Evolutionary conservation across 2,329 filamentous ascomycete species (phyloP).

Genomic region (Stagonosporopsis tanaceti): DNA sequence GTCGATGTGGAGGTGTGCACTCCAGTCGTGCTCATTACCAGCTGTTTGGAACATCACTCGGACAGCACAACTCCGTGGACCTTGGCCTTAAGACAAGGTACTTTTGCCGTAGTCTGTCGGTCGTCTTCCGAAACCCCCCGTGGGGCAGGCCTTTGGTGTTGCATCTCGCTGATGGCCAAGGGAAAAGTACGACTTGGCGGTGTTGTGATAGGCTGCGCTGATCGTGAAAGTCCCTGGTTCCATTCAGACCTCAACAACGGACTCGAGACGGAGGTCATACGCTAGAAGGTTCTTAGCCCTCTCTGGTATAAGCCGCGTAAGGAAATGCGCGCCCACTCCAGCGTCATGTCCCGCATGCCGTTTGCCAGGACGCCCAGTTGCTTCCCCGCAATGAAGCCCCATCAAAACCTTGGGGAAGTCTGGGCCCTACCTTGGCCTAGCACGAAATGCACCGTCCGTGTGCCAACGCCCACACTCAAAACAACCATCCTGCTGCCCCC

Average conservation of each 20-base stretch:
- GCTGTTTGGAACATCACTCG: slow-evolving; percentile 8
- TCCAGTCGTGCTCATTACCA: not conserved
- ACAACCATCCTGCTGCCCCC: slow-evolving; percentile 22
- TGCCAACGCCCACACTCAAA: slow-evolving; percentile 18
- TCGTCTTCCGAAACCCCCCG: slow-evolving; percentile 25
- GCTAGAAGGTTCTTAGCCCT: slow-evolving; percentile 20
- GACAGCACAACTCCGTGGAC: slow-evolving; percentile 13
- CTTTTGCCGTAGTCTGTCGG: slow-evolving; percentile 3
- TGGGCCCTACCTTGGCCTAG: slow-evolving; percentile 33
- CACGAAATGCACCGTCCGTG: slow-evolving; percentile 20
- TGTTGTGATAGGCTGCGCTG: slow-evolving; percentile 21
- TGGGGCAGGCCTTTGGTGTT: slow-evolving; percentile 17
- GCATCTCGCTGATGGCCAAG: slow-evolving; percentile 26
- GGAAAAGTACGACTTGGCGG: slow-evolving; percentile 25
- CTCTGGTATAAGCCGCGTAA: slow-evolving; percentile 8
- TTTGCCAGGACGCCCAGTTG: slow-evolving; percentile 14
- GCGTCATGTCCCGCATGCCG: slow-evolving; percentile 17
- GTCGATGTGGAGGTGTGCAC: slow-evolving; percentile 5
- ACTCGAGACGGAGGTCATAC: slow-evolving; percentile 27
- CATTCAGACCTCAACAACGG: slow-evolving; percentile 13
- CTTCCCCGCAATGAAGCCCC: slow-evolving; percentile 26
- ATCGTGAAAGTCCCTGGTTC: slow-evolving; percentile 13
- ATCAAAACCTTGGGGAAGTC: slow-evolving; percentile 27
- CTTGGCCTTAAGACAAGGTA: slow-evolving; percentile 6
- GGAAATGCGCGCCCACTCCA: slow-evolving; percentile 10